Evolutionary conservation across 768 basidiomycete genomes (phyloP).

Genomic region (Boletus vermiculosoides): DNA sequence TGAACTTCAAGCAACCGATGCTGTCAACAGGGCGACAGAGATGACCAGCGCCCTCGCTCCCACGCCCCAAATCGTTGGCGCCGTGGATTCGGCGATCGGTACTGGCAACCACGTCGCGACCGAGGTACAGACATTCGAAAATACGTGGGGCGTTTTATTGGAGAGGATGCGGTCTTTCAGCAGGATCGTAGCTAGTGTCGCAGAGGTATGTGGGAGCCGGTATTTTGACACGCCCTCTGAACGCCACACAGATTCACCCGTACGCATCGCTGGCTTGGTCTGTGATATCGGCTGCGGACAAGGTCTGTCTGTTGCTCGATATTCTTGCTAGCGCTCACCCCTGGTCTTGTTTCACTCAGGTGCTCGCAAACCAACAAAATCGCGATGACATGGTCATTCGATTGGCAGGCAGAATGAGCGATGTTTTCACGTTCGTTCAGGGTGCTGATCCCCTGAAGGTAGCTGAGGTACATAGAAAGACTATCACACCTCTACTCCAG

Average conservation of each 20-base stretch:
- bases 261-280: too few species aligned
- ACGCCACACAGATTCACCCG: too few species aligned
- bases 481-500: background rate
- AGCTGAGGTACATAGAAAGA: background rate
- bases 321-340: background rate
- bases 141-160: background rate
- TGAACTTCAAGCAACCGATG: background rate
- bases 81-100: background rate
- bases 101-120: background rate
- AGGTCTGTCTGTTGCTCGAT: background rate
- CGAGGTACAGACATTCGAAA: background rate
- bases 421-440: background rate
- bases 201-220: background rate
- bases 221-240: background rate
- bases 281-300: too few species aligned
- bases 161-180: background rate
- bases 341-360: background rate
- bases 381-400: constrained; percentile 1
- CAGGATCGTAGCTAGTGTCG: background rate
- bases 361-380: background rate
- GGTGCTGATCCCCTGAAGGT: background rate
- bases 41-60: background rate
- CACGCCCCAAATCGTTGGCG: background rate
- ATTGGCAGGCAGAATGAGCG: background rate
- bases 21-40: background rate